phyloP scores from a whole-genome alignment of 1,139 yeast species.

The Lodderomyces elongisporus region DNA sequence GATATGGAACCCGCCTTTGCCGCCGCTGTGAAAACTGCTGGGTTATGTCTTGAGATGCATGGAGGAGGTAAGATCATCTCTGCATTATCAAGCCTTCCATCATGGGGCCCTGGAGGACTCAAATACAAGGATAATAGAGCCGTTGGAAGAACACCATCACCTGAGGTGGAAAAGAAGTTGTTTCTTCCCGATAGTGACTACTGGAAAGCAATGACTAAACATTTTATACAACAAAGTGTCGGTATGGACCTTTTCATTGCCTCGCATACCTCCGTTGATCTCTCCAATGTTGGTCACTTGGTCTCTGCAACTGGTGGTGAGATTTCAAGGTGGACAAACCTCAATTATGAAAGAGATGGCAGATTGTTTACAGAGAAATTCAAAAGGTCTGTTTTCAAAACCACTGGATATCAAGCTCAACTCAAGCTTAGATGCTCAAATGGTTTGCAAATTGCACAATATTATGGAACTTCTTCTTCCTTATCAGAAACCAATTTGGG shows the following conservation, averaged over 20 bases:
- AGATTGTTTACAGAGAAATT: slow-evolving; percentile 59
- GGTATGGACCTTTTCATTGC: slow-evolving; percentile 77
- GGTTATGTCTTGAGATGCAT: slow-evolving; percentile 52
- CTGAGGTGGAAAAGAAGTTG: slow-evolving; percentile 52
- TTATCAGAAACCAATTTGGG: slow-evolving; percentile 24
- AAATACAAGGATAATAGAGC: slow-evolving; percentile 43
- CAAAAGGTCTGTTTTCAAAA: slow-evolving; percentile 38
- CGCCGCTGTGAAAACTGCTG: slow-evolving; percentile 69
- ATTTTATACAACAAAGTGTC: slow-evolving; percentile 54
- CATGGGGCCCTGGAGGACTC: slow-evolving; percentile 82
- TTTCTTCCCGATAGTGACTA: slow-evolving; percentile 59
- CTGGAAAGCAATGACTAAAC: slow-evolving; percentile 57
- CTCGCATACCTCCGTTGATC: slow-evolving; percentile 61
- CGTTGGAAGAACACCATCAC: slow-evolving; percentile 34
- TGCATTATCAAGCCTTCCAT: slow-evolving; percentile 64
- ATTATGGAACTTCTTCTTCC: slow-evolving; percentile 53
- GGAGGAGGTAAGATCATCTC: slow-evolving; percentile 84
- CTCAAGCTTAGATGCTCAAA: slow-evolving; percentile 83
- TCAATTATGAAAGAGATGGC: slow-evolving; percentile 68
- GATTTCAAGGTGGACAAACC: slow-evolving; percentile 61
- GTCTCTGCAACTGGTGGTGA: slow-evolving; percentile 71
- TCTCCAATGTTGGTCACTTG: slow-evolving; percentile 68
- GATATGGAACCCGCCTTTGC: slow-evolving; percentile 76
- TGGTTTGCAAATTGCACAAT: slow-evolving; percentile 80
- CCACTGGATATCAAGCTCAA: slow-evolving; percentile 73